Evolutionary conservation across 768 basidiomycete genomes (phyloP), one percentile per base, ranked within the genome.

Genomic region (Mycena crocata): DNA sequence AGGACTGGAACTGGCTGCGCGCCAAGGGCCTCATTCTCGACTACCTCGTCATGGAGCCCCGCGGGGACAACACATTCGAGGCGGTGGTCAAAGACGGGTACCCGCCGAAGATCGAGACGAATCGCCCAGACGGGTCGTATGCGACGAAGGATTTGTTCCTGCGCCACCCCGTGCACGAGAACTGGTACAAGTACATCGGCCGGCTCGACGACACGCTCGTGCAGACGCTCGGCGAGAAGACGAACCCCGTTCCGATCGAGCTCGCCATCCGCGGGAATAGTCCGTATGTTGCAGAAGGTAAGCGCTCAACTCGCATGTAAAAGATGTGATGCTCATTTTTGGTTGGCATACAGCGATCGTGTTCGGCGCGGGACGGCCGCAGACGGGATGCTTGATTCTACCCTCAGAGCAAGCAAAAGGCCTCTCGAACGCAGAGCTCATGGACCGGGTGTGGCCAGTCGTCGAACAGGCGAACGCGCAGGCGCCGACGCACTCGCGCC

Each of bases 61-160:
- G 77, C 31, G 85, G 82, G 13, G 70, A 61, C 24, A 80, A 79
- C 35, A 81, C 79, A 0, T 85, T 78, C 63, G 88, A 89, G 71
- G 75, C 86, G 5, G 79, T 84, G 44, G 78, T 87, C 61, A 77
- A 81, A 39, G 84, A 87, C 40, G 86, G 86, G 5, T 89, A 84
- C 81, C 82, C 80, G 3, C 79, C 83, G 0, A 86, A 86, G 75
- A 75, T 74, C 56, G 61, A 78, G 67, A 76, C 77, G n/a, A 77
- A 88, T 73, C 78, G 84, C 37, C 81, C 83, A 3, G 86, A 88
- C 67, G 83, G 82, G 2, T 84, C 84, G 0, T 89, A 85, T 69
- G 86, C 87, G 2, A 86, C 86, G 17, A 86, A 82, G 57, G 88
- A 89, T 69, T 78, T 88, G 17, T 85, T 88, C 70, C 69, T 83